phyloP scores from a whole-genome alignment of 495 filamentous ascomycete species.

The Annulohypoxylon stygium region DNA sequence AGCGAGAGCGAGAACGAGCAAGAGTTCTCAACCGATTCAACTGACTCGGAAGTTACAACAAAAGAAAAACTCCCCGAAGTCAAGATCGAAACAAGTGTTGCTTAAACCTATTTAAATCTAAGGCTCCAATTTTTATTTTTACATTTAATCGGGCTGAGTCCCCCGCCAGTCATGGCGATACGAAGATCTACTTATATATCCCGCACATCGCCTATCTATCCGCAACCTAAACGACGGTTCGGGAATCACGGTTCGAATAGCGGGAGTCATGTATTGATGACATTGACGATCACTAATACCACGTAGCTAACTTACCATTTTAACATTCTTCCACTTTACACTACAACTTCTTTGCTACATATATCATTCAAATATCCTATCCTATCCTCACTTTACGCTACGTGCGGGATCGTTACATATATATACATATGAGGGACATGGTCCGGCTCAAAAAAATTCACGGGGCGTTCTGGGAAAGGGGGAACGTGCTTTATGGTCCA shows the following conservation, averaged over 20 bases:
- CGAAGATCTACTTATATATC: slow-evolving; percentile 8
- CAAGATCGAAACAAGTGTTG: slow-evolving; percentile 7
- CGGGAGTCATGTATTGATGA: slow-evolving; percentile 35
- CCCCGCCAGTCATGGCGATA: slow-evolving; percentile 1
- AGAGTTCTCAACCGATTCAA: neutral
- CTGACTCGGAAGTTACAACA: slow-evolving; percentile 8
- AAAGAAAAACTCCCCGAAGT: slow-evolving; percentile 8
- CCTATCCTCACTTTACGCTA: slow-evolving; percentile 17
- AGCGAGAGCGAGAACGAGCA: slow-evolving; percentile 37
- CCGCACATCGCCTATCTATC: neutral
- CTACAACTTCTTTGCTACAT: slow-evolving; percentile 32
- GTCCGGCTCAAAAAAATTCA: slow-evolving; percentile 39
- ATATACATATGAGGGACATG: slow-evolving; percentile 35
- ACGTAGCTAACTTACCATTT: slow-evolving; percentile 19
- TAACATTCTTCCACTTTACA: slow-evolving; percentile 14
- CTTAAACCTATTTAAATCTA: slow-evolving; percentile 32
- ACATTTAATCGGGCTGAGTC: slow-evolving; percentile 17
- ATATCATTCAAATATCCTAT: slow-evolving; percentile 26
- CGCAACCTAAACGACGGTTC: slow-evolving; percentile 4
- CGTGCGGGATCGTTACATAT: slow-evolving; percentile 30
- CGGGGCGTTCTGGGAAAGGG: slow-evolving; percentile 39
- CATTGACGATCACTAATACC: slow-evolving; percentile 29
- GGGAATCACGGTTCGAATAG: slow-evolving; percentile 17
- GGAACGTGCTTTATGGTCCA: slow-evolving; percentile 26
- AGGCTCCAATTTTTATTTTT: slow-evolving; percentile 2